Base-by-base conservation (phyloP, 2,329 filamentous ascomycete genomes). In the Pseudonectria foliicola region DNA sequence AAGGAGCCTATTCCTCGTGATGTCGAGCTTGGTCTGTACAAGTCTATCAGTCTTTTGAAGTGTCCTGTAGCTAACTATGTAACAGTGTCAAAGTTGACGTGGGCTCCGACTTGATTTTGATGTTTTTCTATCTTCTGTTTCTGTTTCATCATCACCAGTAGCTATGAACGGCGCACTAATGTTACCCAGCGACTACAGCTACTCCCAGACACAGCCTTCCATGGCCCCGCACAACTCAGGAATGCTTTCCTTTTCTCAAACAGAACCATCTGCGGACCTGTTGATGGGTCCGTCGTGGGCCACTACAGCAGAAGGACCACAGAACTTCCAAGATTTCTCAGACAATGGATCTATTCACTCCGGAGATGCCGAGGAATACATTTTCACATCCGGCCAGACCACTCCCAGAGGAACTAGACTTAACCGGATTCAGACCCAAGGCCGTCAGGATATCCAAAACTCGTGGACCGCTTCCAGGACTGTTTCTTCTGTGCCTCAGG, bases 241-340 rank as follows among this genome's bases (percentile, higher is more conserved):
- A 58, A 66, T 73, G 57, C 73, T 74, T 69, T 65, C 71, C 62
- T 74, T 70, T 61, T 67, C 68, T 68, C 71, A 75, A 56, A 71
- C 71, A 70, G 73, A 70, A 71, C 70, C 71, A 66, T 63, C 70
- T 57, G 50, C 68, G 55, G 72, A 74, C 66, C 67, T 72, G 57
- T 63, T 73, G 41, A 59, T 59, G 50, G 66, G 70, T 63, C 65
- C 70, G 56, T 63, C 70, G 54, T 77, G 73, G 73, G 72, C 68
- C 50, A 55, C 67, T 55, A 61, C 70, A 65, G 62, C 62, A 65
- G 73, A 77, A 70, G 71, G 71, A 54, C 52, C 70, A 72, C 73
- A 76, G 68, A 73, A 71, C 70, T 73, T 75, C 57, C 65, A 64
- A 57, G 67, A 70, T 46, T 70, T 67, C 56, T 60, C 66, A 54